Evolutionary conservation across 768 basidiomycete genomes (phyloP), one percentile per base, ranked within the genome.

Genomic region (Pisolithus albus): DNA sequence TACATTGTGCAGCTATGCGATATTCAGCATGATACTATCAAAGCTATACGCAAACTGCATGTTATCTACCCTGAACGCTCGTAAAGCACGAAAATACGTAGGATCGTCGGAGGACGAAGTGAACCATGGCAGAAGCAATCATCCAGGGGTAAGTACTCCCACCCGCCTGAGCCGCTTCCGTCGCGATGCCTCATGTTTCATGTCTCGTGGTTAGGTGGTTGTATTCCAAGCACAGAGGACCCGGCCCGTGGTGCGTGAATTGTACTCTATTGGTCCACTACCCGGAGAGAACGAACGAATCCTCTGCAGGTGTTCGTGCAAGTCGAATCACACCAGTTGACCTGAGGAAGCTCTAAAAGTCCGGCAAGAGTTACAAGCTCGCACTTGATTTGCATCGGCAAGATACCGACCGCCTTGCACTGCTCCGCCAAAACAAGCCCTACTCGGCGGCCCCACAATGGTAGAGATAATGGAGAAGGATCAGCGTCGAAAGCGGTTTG

Each of bases 381-480:
- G 10, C 62, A 50, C 67, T 84, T 86, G 44, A 92, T 71, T 51
- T 71, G 71, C 0, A 60, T 54, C 4, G 76, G 67, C 15, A 74
- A 72, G 13, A 79, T 66, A 26, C 73, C 75, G 11, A 79, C 52
- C 15, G 44, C 52, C 7, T 61, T 52, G n/a, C 78, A 70, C 19
- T 73, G 67, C 5, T 59, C 61, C 24, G 74, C 71, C 2, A 86
- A 66, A 1, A 69, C 64, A 0, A 69, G 56, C 5, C 70, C 74
- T 10, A 89, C 74, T 16, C 92, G 80, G 11, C 75, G 73, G 63
- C 97, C 93, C 90, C 92, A 94, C 13, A 93, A 65, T 0, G 90
- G 67, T 97, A 97, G n/a, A 97, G 67, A 61, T 92, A 97, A 21
- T 83, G 77, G 18, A 96, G 65, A n/a, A 97, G 71, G 19, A 95